These are phyloP conservation scores for Saccharomycopsis fibuligera DNA, from an alignment of 805 yeast genomes.

Conservation along the genomic window DNA sequence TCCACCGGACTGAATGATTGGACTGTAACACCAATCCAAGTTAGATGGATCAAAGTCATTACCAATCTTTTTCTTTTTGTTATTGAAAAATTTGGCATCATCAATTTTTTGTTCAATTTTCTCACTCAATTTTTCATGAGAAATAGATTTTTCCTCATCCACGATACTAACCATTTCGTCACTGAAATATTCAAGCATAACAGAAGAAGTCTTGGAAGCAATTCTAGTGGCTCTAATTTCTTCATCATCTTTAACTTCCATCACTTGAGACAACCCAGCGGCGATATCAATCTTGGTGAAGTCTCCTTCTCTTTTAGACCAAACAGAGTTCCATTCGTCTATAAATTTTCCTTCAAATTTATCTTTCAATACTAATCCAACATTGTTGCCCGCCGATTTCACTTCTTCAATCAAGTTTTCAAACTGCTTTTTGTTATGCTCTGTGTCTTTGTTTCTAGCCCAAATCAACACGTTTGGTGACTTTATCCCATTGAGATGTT, in stretches of 20 bases:
- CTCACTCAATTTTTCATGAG: constrained; percentile 69
- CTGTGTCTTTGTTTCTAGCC: constrained; percentile 76
- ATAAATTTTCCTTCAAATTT: constrained; percentile 78
- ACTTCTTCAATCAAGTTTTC: constrained; percentile 44
- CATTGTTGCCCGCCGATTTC: constrained; percentile 37
- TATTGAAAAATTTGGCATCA: constrained; percentile 59
- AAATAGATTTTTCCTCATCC: constrained; percentile 75
- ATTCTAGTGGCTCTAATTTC: constrained; percentile 59
- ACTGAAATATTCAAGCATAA: constrained; percentile 74
- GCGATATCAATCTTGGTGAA: constrained; percentile 44
- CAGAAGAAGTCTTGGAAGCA: constrained; percentile 73
- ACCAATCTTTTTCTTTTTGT: constrained; percentile 48
- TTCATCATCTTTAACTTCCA: constrained; percentile 74
- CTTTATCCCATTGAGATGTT: constrained; percentile 59
- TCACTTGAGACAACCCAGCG: constrained; percentile 44
- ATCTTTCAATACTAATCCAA: constrained; percentile 74
- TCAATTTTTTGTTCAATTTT: constrained; percentile 77
- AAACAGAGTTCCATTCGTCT: constrained; percentile 61
- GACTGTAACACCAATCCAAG: constrained; percentile 91
- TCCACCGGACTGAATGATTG: constrained; percentile 85
- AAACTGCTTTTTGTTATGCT: constrained; percentile 64
- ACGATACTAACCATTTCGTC: constrained; percentile 83
- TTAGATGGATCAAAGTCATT: constrained; percentile 68
- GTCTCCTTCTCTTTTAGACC: constrained; percentile 34
- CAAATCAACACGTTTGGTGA: constrained; percentile 45